Base-by-base conservation (phyloP, 2,329 filamentous ascomycete species). In the Xylaria sp. region DNA sequence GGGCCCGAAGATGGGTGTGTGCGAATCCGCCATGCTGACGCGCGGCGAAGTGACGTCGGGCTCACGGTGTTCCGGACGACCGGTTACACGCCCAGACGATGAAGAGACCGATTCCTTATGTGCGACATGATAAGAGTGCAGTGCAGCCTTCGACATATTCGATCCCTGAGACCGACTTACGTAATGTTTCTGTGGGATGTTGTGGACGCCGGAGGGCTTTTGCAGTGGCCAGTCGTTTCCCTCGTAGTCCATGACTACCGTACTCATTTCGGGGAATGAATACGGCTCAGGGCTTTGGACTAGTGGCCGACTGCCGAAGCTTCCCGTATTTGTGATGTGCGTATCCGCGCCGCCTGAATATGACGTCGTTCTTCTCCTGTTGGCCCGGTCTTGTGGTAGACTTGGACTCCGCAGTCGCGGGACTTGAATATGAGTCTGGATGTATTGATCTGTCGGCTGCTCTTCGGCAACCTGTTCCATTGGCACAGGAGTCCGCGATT, bases 391-490 rank as follows among this genome's bases (percentile, higher is more conserved):
- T 29, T 59, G 63, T 11, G 58, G 64, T 41, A 61, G 11, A 27
- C 61, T 64, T 13, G 61, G 61, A 19, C 61, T 66, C 43, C 61
- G 64, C 15, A 66, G 37, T 15, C 54, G 58, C 37, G 64, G 64
- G 4, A 66, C 61, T 29, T 66, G 58, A 9, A 63, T 63, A 5
- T 60, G 60, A 3, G 35, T 2, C 15, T 52, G 47, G 31, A 62
- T 58, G 4, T 54, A 37, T n/a, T 46, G 60, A 13, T 55, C 35
- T 1, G 35, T 13, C 23, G 33, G 55, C 9, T 31, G 56, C 44
- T 60, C 56, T 40, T 55, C 60, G 0, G 11, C 9, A 3, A 54
- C 49, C 23, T 31, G 48, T 11, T 58, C 54, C 54, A 55, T 63
- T 3, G 46, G 35, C 38, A 25, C 10, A 11, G 48, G 15, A 19